Percentiles rank a stretch among this genome's conserved stretches.
These are phyloP conservation scores for Aspergillus terreus DNA, from an alignment of 2,329 filamentous ascomycete species.

Conservation along the genomic window DNA sequence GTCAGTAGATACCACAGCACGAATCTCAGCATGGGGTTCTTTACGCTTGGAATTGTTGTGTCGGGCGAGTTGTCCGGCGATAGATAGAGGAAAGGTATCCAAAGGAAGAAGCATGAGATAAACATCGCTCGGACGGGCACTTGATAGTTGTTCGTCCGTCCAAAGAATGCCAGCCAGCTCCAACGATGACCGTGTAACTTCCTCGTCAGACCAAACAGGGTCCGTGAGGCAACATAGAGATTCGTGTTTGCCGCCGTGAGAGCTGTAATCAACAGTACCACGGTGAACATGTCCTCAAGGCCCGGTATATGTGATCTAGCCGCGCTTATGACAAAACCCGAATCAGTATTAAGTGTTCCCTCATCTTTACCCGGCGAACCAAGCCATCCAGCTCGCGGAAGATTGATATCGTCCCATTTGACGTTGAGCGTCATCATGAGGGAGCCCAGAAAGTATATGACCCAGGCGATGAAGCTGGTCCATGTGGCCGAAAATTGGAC, in stretches of 20 bases:
- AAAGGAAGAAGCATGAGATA: conserved; percentile 39
- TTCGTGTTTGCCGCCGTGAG: conserved; percentile 31
- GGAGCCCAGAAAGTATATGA: conserved; percentile 24
- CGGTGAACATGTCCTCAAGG: conserved; percentile 23
- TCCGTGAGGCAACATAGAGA: conserved; percentile 33
- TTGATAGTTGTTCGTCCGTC: conserved; percentile 20
- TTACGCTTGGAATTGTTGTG: conserved; percentile 13
- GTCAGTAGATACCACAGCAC: not conserved
- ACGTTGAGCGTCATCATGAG: conserved; percentile 25
- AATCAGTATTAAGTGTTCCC: conserved; percentile 5
- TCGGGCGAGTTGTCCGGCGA: conserved; percentile 8
- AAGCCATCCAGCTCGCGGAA: conserved; percentile 19
- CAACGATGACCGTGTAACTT: conserved; percentile 14
- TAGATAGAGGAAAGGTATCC: conserved; percentile 42
- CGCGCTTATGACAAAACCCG: conserved; percentile 24
- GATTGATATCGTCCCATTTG: conserved; percentile 15
- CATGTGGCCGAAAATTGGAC: conserved; percentile 27
- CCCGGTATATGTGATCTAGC: conserved; percentile 15
- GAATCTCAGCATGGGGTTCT: not conserved
- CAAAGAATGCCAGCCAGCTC: conserved; percentile 21
- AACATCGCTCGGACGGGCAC: conserved; percentile 40
- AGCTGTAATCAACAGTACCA: conserved; percentile 26
- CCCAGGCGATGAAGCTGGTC: conserved; percentile 24
- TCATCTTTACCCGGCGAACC: conserved; percentile 2
- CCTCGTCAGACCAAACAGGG: conserved; percentile 28